phyloP scores from a whole-genome alignment of 805 yeast genomes.

The Candida michaelii region DNA sequence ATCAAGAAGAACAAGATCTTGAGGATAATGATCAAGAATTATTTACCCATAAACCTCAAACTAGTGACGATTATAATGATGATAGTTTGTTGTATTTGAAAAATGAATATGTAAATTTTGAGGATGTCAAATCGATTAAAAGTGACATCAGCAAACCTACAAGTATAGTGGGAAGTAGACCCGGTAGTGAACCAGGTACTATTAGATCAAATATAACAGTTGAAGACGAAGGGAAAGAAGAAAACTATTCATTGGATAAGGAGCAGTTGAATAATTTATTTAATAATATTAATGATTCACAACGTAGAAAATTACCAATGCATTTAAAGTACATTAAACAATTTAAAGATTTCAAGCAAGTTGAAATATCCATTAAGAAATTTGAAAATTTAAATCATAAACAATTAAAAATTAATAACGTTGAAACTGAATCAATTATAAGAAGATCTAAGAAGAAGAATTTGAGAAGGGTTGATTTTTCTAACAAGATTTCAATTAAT shows the following conservation, averaged over 20 bases:
- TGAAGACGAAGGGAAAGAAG: slow-evolving; percentile 16
- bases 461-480: slow-evolving; percentile 37
- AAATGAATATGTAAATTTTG: slow-evolving; percentile 27
- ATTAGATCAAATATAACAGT: slow-evolving; percentile 7
- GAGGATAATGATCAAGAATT: slow-evolving; percentile 7
- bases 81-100: slow-evolving; percentile 30
- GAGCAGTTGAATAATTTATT: slow-evolving; percentile 28
- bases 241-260: slow-evolving; percentile 20
- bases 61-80: slow-evolving; percentile 30
- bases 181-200: slow-evolving; percentile 1
- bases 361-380: slow-evolving; percentile 30
- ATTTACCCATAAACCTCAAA: slow-evolving; percentile 11
- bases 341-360: slow-evolving; percentile 31
- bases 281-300: slow-evolving; percentile 21
- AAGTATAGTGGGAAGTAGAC: not conserved
- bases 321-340: slow-evolving; percentile 37
- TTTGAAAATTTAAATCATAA: slow-evolving; percentile 27
- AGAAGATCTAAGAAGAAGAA: slow-evolving; percentile 8
- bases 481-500: slow-evolving; percentile 47
- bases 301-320: slow-evolving; percentile 28
- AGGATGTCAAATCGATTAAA: slow-evolving; percentile 13
- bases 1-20: slow-evolving; percentile 7
- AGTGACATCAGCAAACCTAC: slow-evolving; percentile 10
- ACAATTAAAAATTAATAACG: slow-evolving; percentile 1
- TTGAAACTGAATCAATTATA: slow-evolving; percentile 15